Conservation (phyloP, 768 basidiomycete species). For the Cubamyces lactineus region DNA sequence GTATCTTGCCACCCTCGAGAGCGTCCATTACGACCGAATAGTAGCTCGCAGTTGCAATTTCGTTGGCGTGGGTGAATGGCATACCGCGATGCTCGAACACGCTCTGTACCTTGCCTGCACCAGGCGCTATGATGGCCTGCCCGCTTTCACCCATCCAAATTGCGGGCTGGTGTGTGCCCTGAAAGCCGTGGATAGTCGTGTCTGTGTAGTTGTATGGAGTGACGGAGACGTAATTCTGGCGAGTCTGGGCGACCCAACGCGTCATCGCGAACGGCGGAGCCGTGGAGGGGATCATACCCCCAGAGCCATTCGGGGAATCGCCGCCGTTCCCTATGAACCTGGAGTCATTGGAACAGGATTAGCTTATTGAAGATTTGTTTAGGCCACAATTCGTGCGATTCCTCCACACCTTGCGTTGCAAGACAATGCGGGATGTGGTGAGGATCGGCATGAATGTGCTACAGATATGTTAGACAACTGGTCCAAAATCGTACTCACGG, state of each 20-base stretch:
- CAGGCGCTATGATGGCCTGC: slow-evolving; percentile 62
- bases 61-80: slow-evolving; percentile 50
- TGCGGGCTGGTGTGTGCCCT: slow-evolving; percentile 78
- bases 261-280: slow-evolving; percentile 87
- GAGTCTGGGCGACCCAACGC: slow-evolving; percentile 82
- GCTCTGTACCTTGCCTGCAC: slow-evolving; percentile 50
- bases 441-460: no score
- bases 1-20: slow-evolving; percentile 46
- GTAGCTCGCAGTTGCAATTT: slow-evolving; percentile 55
- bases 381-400: no score
- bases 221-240: slow-evolving; percentile 74
- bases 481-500: slow-evolving; percentile 39
- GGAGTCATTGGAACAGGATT: background rate
- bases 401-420: no score
- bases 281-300: slow-evolving; percentile 79
- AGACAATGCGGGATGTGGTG: no score
- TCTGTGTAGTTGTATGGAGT: slow-evolving; percentile 73
- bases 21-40: slow-evolving; percentile 63
- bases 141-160: slow-evolving; percentile 90
- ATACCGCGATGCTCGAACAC: slow-evolving; percentile 65
- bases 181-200: slow-evolving; percentile 65
- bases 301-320: slow-evolving; percentile 67
- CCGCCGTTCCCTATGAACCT: slow-evolving; percentile 76
- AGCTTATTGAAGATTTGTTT: no score
- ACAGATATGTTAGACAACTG: background rate